Base-by-base conservation (phyloP, 768 basidiomycete genomes). In the Psilocybe tampanensis region DNA sequence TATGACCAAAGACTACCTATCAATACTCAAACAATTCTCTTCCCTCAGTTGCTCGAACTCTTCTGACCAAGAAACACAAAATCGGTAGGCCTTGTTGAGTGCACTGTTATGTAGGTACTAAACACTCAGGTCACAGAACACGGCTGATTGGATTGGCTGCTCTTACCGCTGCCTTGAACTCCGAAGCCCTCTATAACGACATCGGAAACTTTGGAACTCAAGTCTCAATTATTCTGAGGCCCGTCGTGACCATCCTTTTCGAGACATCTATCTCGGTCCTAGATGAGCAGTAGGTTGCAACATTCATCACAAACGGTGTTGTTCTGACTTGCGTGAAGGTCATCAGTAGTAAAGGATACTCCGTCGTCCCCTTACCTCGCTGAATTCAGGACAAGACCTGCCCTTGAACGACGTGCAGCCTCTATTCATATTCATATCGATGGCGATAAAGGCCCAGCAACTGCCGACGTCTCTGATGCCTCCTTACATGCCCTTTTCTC, bases 351-450 rank as follows among this genome's bases (percentile, higher is more conserved):
- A 56, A 89, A 87, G 67, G 86, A 88, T 47, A 80, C 86, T 39
- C 81, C 92, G 1, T 80, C 78, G 2, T 93, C 94, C 1, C 84
- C 88, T 1, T 95, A 92, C 69, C 76, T 95, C 62, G 84, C 85
- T 12, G 93, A 95, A 67, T 96, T 95, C 64, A 84, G 92, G 33
- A 86, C 86, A 4, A 80, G 90, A 53, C 94, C 95, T 11, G 75
- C 86, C 2, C 76, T 86, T 13, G 91, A 95, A 69, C 77, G 95
- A 52, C 84, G 92, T 26, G 94, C 95, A 0, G 89, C 90, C 4
- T 96, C 94, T 1, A 89, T 97, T 13, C 94, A 95, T 67, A 75
- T 89, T 8, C 94, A 96, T 68, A 73, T 94, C 15, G 90, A 95
- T 61, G 94, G 94, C 9, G 92, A 97, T 64, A 84, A 86, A 48